Conservation (phyloP, 768 basidiomycete genomes). For the Glaciozyma martinii region DNA sequence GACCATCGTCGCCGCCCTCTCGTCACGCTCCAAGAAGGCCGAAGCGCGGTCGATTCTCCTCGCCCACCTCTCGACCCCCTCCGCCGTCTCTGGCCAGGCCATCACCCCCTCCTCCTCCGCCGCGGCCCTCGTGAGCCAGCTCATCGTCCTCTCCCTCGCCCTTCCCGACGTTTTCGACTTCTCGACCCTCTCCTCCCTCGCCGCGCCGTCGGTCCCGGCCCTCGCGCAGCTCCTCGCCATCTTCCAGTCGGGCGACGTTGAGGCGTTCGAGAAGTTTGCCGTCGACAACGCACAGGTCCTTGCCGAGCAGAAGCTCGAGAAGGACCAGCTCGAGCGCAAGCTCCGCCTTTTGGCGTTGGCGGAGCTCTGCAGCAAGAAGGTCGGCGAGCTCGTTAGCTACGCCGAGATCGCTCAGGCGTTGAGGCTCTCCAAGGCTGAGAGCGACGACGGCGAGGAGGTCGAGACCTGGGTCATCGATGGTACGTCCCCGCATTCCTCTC, state of each 20-base stretch:
- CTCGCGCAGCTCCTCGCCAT: slow-evolving; percentile 11
- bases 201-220: slow-evolving; percentile 5
- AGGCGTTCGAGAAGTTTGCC: not conserved
- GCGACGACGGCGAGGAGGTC: slow-evolving; percentile 49
- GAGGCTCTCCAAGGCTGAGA: slow-evolving; percentile 44
- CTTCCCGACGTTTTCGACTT: slow-evolving; percentile 23
- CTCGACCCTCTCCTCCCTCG: slow-evolving; percentile 2
- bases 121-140: slow-evolving; percentile 6
- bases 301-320: slow-evolving; percentile 43
- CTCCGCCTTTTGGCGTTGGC: slow-evolving; percentile 68
- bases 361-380: slow-evolving; percentile 64
- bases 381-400: slow-evolving; percentile 66
- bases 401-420: slow-evolving; percentile 57
- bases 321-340: slow-evolving; percentile 59
- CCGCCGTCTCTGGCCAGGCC: not conserved
- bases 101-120: slow-evolving; percentile 4
- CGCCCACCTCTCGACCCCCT: slow-evolving; percentile 4
- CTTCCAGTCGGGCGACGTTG: slow-evolving; percentile 14
- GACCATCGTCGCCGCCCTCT: slow-evolving; percentile 10
- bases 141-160: slow-evolving; percentile 23
- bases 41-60: slow-evolving; percentile 15
- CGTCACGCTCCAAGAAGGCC: not conserved
- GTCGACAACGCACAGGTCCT: not conserved
- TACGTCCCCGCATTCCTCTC: slow-evolving; percentile 38
- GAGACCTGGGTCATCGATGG: slow-evolving; percentile 85